Evolutionary conservation across 768 basidiomycete genomes (phyloP), one percentile per base, ranked within the genome.

Genomic region (Calocybe indica): DNA sequence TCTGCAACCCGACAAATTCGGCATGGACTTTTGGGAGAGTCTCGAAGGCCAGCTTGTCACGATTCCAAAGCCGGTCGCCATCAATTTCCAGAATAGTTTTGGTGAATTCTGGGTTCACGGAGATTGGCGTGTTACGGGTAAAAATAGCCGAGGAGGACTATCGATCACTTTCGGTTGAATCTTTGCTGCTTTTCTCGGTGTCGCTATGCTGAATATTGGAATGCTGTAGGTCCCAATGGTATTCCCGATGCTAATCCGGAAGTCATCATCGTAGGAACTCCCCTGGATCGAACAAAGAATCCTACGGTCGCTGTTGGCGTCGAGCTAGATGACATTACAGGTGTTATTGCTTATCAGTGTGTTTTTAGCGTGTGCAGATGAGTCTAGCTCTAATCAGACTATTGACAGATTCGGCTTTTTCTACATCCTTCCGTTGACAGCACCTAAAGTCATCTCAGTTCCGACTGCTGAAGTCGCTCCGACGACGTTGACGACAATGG

Each of bases 1-100:
- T 5, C 58, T 82, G 35, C 69, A 72, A 44, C 80, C 80, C 1
- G 67, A 73, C 28, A 60, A 66, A 38, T 82, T 67, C 48, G 82
- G 80, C 6, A 57, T 82, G 32, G 81, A 83, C 56, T 83, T 84
- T 55, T 84, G 80, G 80, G 72, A 78, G 56, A 79, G 76, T 55
- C 67, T 84, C 7, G 76, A 80, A 50, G 79, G 80, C 2, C 73
- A 77, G 54, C 63, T 83, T 3, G 80, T 84, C 15, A 72, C 71
- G 0, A 65, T 82, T 15, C 73, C 68, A 4, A 65, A 61, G 4
- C 80, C 82, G 2, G 59, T 66, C 5, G 69, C 75, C 3, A 55
- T 74, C 5, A 64, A 71, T 48, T 82, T 81, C 56, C 69, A 70
- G 30, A 80, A 79, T 52, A 63, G 56, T 29, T 80, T 71, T 54